Conservation (phyloP, 2,329 filamentous ascomycete genomes). For the Diplodia intermedia region DNA sequence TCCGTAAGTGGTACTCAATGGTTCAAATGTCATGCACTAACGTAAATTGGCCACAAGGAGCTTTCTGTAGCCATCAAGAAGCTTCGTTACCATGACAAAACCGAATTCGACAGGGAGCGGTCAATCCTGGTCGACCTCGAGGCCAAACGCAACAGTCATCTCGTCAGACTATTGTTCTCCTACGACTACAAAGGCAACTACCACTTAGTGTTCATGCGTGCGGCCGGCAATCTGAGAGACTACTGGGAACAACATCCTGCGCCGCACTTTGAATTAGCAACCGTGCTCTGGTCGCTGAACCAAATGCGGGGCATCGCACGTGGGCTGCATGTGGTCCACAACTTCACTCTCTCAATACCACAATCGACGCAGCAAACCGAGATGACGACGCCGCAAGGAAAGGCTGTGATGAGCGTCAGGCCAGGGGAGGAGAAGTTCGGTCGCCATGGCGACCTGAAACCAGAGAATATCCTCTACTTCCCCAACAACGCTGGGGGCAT, state of each 20-base stretch:
- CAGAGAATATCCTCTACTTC: slow-evolving; percentile 49
- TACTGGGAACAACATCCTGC: background rate
- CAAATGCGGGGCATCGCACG: slow-evolving; percentile 19
- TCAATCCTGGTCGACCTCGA: background rate
- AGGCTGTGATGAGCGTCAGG: background rate
- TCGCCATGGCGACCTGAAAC: slow-evolving; percentile 48
- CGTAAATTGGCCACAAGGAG: background rate
- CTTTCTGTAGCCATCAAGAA: slow-evolving; percentile 2
- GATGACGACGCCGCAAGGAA: background rate
- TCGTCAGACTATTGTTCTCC: background rate
- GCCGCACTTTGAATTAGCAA: background rate
- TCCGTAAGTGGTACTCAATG: background rate
- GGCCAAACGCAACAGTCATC: background rate
- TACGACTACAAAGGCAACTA: slow-evolving; percentile 5
- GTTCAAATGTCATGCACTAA: background rate
- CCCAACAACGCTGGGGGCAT: background rate
- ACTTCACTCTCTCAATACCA: background rate
- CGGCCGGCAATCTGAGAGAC: background rate
- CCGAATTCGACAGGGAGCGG: background rate
- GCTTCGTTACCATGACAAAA: background rate
- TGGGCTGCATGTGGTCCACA: background rate
- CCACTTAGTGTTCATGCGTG: slow-evolving; percentile 11
- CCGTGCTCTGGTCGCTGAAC: background rate
- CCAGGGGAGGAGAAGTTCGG: slow-evolving; percentile 39
- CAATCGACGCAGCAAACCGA: background rate